Conservation (phyloP, 2,329 filamentous ascomycete species). For the Venturia pyrina region DNA sequence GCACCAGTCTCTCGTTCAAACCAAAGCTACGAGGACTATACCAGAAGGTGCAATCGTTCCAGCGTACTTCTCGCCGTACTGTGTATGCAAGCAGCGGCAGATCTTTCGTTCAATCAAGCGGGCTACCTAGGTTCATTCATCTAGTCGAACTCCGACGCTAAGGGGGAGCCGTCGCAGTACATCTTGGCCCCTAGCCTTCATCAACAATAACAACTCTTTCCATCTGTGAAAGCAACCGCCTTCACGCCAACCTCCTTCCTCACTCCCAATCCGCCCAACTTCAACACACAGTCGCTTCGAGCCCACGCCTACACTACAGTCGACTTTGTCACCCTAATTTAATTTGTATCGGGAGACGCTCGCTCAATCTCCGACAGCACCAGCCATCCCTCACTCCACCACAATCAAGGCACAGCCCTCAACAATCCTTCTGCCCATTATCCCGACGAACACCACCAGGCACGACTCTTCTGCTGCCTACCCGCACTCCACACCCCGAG, state of each 20-base stretch:
- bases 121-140: background rate
- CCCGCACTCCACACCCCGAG: background rate
- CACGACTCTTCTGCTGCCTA: background rate
- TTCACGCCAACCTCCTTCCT: conserved; percentile 1
- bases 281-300: conserved; percentile 1
- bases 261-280: background rate
- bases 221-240: background rate
- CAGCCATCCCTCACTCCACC: background rate
- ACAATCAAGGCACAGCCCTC: background rate
- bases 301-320: background rate
- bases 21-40: too few species aligned
- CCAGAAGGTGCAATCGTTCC: background rate
- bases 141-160: background rate
- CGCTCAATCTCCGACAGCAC: conserved; percentile 2
- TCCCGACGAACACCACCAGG: background rate
- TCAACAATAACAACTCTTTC: background rate
- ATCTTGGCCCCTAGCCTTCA: background rate
- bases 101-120: background rate
- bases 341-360: background rate
- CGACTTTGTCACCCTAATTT: conserved; percentile 4
- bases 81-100: background rate
- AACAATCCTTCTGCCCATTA: background rate
- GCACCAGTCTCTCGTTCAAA: background rate
- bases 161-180: conserved; percentile 4
- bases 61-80: background rate